Evolutionary conservation across 257 asterid species (phyloP).

Genomic region (Solanum rostratum): DNA sequence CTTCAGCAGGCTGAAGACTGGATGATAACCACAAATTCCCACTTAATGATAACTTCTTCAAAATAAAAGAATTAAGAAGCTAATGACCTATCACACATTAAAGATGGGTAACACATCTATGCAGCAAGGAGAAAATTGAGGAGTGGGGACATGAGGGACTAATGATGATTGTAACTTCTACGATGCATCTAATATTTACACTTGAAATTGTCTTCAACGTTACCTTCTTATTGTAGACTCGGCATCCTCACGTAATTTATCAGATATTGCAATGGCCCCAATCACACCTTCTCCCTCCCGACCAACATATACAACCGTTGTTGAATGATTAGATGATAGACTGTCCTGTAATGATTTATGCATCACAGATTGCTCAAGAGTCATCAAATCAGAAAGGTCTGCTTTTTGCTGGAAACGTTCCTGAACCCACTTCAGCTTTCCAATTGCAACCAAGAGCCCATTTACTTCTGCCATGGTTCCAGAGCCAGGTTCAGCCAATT

Average conservation of each 20-base stretch:
- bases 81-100: neutral
- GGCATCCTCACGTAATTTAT: slow-evolving; percentile 75
- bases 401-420: slow-evolving; percentile 72
- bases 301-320: slow-evolving; percentile 81
- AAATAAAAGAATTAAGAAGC: neutral
- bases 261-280: slow-evolving; percentile 87
- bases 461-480: slow-evolving; percentile 96
- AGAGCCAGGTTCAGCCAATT: slow-evolving; percentile 84
- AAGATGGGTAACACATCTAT: neutral
- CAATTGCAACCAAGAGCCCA: slow-evolving; percentile 89
- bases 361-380: slow-evolving; percentile 58
- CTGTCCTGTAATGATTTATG: slow-evolving; percentile 33
- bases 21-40: neutral
- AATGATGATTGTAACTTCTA: neutral
- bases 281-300: slow-evolving; percentile 89
- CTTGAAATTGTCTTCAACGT: neutral
- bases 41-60: neutral
- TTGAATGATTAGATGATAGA: slow-evolving; percentile 65
- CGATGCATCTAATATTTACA: neutral
- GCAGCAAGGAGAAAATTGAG: neutral
- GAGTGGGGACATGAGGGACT: neutral
- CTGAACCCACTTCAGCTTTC: slow-evolving; percentile 73
- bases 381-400: slow-evolving; percentile 35
- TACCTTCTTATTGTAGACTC: slow-evolving; percentile 66
- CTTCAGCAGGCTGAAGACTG: neutral